Base-by-base conservation (phyloP, 2,329 filamentous ascomycete species). In the Diplocarpon rosae region DNA sequence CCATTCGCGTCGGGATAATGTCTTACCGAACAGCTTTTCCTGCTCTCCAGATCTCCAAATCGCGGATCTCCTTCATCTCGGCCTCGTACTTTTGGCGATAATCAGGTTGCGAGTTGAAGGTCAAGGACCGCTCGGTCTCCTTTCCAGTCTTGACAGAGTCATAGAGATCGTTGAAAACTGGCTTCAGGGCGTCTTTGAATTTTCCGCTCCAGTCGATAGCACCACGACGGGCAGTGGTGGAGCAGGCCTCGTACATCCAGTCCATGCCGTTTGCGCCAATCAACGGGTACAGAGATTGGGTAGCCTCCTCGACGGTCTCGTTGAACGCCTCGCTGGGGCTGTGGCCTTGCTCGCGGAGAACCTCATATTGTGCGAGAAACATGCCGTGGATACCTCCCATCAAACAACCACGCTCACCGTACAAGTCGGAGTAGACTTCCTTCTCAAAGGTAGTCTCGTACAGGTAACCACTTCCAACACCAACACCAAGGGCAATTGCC, bases 381-480 rank as follows among this genome's bases (percentile, higher is more conserved):
- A 98, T 98, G 67, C 92, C 92, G 80, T 98, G 92, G 72, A 98
- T 98, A 70, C 92, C 92, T 62, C 92, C 92, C 92, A 98, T 98
- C 64, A 98, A 76, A 82, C 92, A 98, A 67, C 92, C 92, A 73
- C 92, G 89, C 84, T 98, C 92, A 70, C 92, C 92, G 77, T 98
- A 98, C 59, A 98, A 83, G 72, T 96, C 92, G 53, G 88, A 95
- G 85, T 94, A 95, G 66, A 98, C 92, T 76, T 98, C 92, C 84
- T 98, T 98, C 80, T 98, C 84, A 65, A 98, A 98, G 67, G 92
- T 98, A 66, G 92, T 98, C 84, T 96, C 85, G 81, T 98, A 98
- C 61, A 98, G 85, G 80, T 98, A 98, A 64, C 92, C 92, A 63
- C 83, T 88, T 68, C 90, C 92, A 66, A 98, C 85, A 65, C 90